Evolutionary conservation across 2,329 filamentous ascomycete genomes (phyloP), one percentile per base, ranked within the genome.

Genomic region (Pyricularia grisea): DNA sequence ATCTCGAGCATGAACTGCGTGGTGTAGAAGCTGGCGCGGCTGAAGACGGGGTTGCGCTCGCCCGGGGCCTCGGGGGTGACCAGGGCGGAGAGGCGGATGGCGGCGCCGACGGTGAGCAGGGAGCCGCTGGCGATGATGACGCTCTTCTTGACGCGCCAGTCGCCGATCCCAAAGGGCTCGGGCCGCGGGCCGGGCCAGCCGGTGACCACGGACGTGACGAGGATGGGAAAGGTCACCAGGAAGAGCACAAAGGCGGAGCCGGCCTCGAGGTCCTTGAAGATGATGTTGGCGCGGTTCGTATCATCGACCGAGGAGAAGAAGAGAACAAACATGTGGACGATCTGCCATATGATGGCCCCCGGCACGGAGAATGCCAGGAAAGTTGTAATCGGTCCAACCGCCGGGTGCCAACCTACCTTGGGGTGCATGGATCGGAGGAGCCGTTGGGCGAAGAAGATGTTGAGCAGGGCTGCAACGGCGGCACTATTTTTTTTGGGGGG

Each of bases 361-460:
- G 73, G 76, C 4, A 73, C 72, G 10, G 78, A 76, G 23, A 77
- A 70, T 63, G 73, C 71, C 11, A 76, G 71, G 60, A 76, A 70
- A 3, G 72, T 61, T 4, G 70, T 71, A 12, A 71, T 30, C 67
- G 74, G 69, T 66, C 75, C 73, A n/a, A 78, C 73, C 1, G 65
- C 70, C 1, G 28, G 71, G 27, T 75, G 73, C 79, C 79, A 81
- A 69, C 79, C 79, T 10, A 79, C 60, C 17, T 25, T 20, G 10
- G 79, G 79, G 42, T 78, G 79, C 67, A 76, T 75, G 2, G 79
- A 77, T 64, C 79, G 78, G 3, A 80, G 71, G 30, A 81, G 73
- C 61, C 79, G 78, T 70, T 79, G 79, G 1, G 77, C 76, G 68
- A 81, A 78, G 70, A 81, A 74, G 23, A 81, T 74, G 71, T 81